Evolutionary conservation across 495 filamentous ascomycete genomes (phyloP).

Genomic region (Cercophora scortea): DNA sequence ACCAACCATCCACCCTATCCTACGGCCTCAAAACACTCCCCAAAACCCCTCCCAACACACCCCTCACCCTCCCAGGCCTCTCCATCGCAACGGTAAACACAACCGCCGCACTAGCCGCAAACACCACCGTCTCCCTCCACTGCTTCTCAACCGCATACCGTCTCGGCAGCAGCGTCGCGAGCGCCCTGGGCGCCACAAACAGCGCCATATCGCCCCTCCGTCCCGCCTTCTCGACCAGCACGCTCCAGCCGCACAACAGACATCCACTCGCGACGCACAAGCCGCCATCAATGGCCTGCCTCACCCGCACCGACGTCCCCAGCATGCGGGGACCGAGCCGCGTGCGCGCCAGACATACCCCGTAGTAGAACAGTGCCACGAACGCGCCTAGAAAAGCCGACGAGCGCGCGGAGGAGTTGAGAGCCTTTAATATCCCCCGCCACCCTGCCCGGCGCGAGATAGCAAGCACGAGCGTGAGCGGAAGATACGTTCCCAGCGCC

Average conservation of each 20-base stretch:
- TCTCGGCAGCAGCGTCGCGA: conserved; percentile 69
- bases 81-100: conserved; percentile 67
- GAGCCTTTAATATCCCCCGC: conserved; percentile 31
- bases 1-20: neutral
- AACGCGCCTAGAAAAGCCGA: conserved; percentile 80
- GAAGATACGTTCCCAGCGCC: conserved; percentile 73
- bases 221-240: conserved; percentile 61
- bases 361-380: conserved; percentile 79
- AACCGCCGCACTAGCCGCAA: conserved; percentile 66
- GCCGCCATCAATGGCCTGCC: conserved; percentile 48
- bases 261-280: conserved; percentile 71
- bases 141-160: conserved; percentile 59
- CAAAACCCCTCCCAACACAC: conserved; percentile 63
- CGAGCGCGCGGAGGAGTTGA: conserved; percentile 58
- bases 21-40: conserved; percentile 39
- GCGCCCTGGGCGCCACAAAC: conserved; percentile 79
- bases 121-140: conserved; percentile 68
- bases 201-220: conserved; percentile 72
- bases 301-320: conserved; percentile 31
- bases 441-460: conserved; percentile 41
- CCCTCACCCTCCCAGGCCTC: conserved; percentile 57
- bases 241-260: conserved; percentile 76
- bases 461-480: conserved; percentile 63
- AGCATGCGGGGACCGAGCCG: conserved; percentile 68
- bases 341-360: conserved; percentile 75